Percentiles rank a stretch among this genome's conserved stretches.
Conservation (phyloP, 2,329 filamentous ascomycete genomes). For the Colletotrichum sp. region DNA sequence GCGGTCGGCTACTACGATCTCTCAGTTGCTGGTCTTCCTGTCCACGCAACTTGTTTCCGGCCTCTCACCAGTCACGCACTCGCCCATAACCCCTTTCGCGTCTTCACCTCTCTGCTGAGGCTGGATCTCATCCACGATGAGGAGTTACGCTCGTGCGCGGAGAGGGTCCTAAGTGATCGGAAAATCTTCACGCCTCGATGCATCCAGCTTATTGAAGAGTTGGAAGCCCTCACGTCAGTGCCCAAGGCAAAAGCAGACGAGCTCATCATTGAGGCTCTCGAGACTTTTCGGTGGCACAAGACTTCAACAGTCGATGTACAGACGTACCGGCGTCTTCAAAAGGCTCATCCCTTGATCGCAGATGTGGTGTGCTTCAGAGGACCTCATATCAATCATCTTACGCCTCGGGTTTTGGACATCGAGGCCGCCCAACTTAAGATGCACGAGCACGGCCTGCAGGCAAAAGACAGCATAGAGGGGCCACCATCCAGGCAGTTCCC, state of each 20-base stretch:
- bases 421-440: slow-evolving; percentile 47
- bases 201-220: slow-evolving; percentile 35
- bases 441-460: slow-evolving; percentile 41
- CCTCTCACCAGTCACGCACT: slow-evolving; percentile 39
- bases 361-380: slow-evolving; percentile 47
- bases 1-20: slow-evolving; percentile 59
- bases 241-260: slow-evolving; percentile 27
- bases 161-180: slow-evolving; percentile 36
- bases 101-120: slow-evolving; percentile 40
- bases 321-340: slow-evolving; percentile 44
- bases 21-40: slow-evolving; percentile 47
- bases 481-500: slow-evolving; percentile 47
- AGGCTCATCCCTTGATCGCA: slow-evolving; percentile 51
- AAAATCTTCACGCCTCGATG: slow-evolving; percentile 46
- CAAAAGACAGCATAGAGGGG: slow-evolving; percentile 55
- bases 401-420: slow-evolving; percentile 55
- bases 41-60: slow-evolving; percentile 58
- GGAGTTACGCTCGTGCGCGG: slow-evolving; percentile 33
- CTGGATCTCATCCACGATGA: slow-evolving; percentile 42
- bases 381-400: slow-evolving; percentile 59
- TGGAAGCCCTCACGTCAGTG: neutral
- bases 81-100: slow-evolving; percentile 45
- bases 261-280: slow-evolving; percentile 47
- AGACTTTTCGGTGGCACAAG: slow-evolving; percentile 53
- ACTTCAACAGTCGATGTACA: slow-evolving; percentile 40